A percentile compares a stretch with the other conserved stretches of the same genome.
Conservation (phyloP, 2,329 filamentous ascomycete genomes). For the Paecilomyces sp. region DNA sequence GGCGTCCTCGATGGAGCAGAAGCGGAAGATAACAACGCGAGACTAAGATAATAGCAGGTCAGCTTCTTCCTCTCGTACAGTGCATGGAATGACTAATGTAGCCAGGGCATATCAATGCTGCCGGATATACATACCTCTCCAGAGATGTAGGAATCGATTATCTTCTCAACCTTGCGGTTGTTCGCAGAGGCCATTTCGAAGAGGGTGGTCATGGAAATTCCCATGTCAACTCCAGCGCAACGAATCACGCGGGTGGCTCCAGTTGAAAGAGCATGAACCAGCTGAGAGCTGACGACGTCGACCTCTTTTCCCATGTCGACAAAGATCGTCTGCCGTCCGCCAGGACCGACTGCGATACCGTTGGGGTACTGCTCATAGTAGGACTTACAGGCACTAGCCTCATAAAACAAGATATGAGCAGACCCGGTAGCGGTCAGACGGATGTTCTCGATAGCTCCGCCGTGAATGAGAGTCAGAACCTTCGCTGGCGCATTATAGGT, state of each 20-base stretch:
- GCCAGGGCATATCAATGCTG: neutral
- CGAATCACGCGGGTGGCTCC: slow-evolving; percentile 41
- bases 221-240: slow-evolving; percentile 33
- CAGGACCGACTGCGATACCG: slow-evolving; percentile 27
- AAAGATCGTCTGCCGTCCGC: slow-evolving; percentile 23
- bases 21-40: slow-evolving; percentile 41
- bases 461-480: slow-evolving; percentile 30
- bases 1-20: slow-evolving; percentile 40
- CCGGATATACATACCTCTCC: slow-evolving; percentile 30
- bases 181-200: slow-evolving; percentile 30
- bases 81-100: neutral
- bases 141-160: slow-evolving; percentile 33
- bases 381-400: slow-evolving; percentile 23
- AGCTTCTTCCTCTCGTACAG: neutral
- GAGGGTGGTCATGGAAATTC: slow-evolving; percentile 30
- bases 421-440: slow-evolving; percentile 12
- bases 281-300: slow-evolving; percentile 32
- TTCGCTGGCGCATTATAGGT: slow-evolving; percentile 21
- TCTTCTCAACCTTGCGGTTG: slow-evolving; percentile 38
- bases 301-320: slow-evolving; percentile 33
- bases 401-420: slow-evolving; percentile 29
- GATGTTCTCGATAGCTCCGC: slow-evolving; percentile 30
- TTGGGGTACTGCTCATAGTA: slow-evolving; percentile 30
- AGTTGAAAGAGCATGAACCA: slow-evolving; percentile 32
- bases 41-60: slow-evolving; percentile 19